These are phyloP conservation scores for Herpetomonas muscarum DNA, from an alignment of 208 protist species.

Conservation along the genomic window DNA sequence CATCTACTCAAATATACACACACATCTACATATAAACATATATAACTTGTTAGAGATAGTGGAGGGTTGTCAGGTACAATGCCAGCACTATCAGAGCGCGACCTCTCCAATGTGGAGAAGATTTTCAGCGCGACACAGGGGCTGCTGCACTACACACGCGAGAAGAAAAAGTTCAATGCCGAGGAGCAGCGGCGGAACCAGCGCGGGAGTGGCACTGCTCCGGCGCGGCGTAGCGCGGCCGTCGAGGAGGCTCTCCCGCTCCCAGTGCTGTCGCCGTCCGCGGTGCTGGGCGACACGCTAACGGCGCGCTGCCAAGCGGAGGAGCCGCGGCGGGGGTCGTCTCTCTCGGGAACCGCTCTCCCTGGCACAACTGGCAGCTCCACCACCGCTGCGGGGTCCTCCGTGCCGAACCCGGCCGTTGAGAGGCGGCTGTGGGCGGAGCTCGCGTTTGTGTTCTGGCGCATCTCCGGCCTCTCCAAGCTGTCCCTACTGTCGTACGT, in stretches of 20 bases:
- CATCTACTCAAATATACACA: too few relatives aligned
- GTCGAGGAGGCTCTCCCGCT: not conserved
- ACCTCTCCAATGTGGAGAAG: conserved; percentile 61
- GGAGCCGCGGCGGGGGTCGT: not conserved
- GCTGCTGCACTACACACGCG: conserved; percentile 17
- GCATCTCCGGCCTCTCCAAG: conserved; percentile 50
- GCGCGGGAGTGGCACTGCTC: not conserved
- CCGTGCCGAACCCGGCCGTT: not conserved
- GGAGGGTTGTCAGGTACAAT: conserved; percentile 10
- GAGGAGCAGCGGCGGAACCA: not conserved
- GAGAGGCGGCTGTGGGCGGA: conserved; percentile 68
- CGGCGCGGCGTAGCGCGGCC: not conserved
- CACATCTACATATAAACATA: too few relatives aligned
- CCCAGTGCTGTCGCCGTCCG: conserved; percentile 15
- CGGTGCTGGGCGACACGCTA: conserved; percentile 11
- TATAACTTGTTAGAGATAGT: too few relatives aligned
- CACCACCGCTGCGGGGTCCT: not conserved
- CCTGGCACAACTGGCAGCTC: too few relatives aligned
- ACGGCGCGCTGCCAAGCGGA: not conserved
- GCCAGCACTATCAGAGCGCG: conserved; percentile 45
- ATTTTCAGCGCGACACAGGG: conserved; percentile 47
- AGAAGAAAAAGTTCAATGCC: conserved; percentile 8
- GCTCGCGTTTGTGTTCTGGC: conserved; percentile 54
- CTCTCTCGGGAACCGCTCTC: not conserved
- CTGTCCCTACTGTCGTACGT: conserved; percentile 52